These are phyloP conservation scores for Citrus sp. DNA, from an alignment of 345 rosid species.

Conservation along the genomic window DNA sequence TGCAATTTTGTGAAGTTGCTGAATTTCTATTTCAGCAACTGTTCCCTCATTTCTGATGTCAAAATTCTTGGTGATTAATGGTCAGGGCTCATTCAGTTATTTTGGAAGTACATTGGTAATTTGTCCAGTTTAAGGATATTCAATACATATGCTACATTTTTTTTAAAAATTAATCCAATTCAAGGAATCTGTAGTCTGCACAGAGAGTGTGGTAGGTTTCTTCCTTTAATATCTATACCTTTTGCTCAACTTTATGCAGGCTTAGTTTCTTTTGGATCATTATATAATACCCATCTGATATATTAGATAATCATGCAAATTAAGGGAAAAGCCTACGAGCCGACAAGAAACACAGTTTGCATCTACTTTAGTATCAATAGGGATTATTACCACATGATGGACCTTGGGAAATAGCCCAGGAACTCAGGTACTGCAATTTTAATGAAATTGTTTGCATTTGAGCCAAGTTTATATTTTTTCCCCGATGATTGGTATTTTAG, in stretches of 20 bases:
- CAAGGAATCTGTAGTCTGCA: neutral
- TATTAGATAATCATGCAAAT: neutral
- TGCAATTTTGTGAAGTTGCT: neutral
- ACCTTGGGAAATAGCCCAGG: neutral
- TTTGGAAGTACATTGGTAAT: neutral
- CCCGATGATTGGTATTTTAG: neutral
- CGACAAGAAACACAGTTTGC: neutral
- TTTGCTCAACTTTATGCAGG: neutral
- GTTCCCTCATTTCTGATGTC: neutral
- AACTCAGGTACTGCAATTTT: neutral
- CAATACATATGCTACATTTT: neutral
- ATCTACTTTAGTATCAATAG: neutral
- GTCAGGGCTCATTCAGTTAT: neutral
- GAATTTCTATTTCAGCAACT: conserved; percentile 1
- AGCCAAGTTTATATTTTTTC: neutral
- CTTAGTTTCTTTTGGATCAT: neutral
- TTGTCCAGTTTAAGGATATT: neutral
- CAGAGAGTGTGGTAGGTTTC: neutral
- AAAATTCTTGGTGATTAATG: neutral
- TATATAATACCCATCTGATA: neutral
- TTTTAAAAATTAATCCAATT: too few species aligned
- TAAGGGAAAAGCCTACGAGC: neutral
- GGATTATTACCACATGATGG: neutral
- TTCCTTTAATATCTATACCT: neutral
- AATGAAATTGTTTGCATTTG: neutral